Conservation (phyloP, 257 asterid species). For the Solanum megistacrolobum region DNA sequence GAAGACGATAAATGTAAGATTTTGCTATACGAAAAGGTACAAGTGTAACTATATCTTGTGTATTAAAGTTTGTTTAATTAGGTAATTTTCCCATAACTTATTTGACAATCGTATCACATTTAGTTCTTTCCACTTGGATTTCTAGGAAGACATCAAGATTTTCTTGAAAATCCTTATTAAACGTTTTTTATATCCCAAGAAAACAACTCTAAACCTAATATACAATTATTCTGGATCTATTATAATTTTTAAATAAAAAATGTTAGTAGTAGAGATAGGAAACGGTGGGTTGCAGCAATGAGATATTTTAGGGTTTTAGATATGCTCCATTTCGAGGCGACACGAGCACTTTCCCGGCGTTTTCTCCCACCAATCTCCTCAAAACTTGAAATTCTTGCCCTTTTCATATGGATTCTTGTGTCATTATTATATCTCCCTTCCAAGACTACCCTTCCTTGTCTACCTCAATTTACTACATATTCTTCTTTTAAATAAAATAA, state of each 20-base stretch:
- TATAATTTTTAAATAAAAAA: too few species aligned
- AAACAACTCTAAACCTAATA: not conserved
- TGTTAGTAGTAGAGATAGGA: not conserved
- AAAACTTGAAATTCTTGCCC: conserved; percentile 20
- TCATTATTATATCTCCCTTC: not conserved
- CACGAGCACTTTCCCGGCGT: conserved; percentile 79
- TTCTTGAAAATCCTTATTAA: not conserved
- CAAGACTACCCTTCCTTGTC: conserved; percentile 26
- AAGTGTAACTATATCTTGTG: not conserved
- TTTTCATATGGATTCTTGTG: conserved; percentile 31
- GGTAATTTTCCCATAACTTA: not conserved
- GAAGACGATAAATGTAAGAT: not conserved
- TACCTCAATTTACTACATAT: conserved; percentile 5
- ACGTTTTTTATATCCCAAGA: not conserved
- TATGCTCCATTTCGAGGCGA: conserved; percentile 57
- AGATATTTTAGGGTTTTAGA: not conserved
- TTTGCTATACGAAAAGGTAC: not conserved
- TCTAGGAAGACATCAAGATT: not conserved
- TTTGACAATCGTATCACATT: not conserved
- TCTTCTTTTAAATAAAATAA: not conserved
- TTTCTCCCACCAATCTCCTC: conserved; percentile 45
- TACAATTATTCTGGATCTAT: not conserved
- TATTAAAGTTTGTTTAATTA: not conserved
- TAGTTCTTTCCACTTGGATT: not conserved
- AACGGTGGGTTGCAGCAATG: not conserved